Evolutionary conservation across 2,329 filamentous ascomycete genomes (phyloP).

Genomic region (Ceratocystis papillata): DNA sequence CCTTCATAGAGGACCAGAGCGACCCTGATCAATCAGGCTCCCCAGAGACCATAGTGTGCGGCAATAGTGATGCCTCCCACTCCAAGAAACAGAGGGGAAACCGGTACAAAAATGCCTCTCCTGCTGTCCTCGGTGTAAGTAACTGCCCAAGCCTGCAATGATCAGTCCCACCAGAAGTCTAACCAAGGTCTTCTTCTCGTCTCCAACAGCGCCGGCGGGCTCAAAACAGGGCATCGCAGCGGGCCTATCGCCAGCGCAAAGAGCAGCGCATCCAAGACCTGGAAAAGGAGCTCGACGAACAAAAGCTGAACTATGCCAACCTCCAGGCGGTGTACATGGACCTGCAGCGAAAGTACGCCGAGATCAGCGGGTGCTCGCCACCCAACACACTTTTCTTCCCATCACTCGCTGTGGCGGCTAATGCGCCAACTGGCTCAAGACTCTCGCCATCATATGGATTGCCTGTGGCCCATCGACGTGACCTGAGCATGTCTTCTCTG

Average conservation of each 20-base stretch:
- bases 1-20: constrained; percentile 21
- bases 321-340: constrained; percentile 31
- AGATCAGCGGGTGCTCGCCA: not conserved
- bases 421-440: not conserved
- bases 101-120: constrained; percentile 43
- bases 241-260: constrained; percentile 31
- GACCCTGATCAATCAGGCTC: constrained; percentile 3
- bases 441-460: constrained; percentile 8
- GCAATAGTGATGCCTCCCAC: constrained; percentile 26
- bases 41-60: constrained; percentile 28
- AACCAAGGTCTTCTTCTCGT: constrained; percentile 15
- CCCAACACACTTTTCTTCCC: constrained; percentile 9
- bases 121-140: constrained; percentile 40
- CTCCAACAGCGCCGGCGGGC: constrained; percentile 29
- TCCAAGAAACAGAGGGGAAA: constrained; percentile 42
- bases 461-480: not conserved
- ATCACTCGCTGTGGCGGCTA: not conserved
- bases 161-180: not conserved
- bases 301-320: not conserved
- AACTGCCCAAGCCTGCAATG: not conserved
- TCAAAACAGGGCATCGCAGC: constrained; percentile 31
- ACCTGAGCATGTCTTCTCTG: not conserved
- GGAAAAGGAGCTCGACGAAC: constrained; percentile 17
- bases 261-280: constrained; percentile 26
- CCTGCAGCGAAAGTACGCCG: constrained; percentile 5